A percentile compares a stretch with the other conserved stretches of the same genome.
phyloP scores from a whole-genome alignment of 1,139 yeast genomes.

The Hansenula lynferdii region DNA sequence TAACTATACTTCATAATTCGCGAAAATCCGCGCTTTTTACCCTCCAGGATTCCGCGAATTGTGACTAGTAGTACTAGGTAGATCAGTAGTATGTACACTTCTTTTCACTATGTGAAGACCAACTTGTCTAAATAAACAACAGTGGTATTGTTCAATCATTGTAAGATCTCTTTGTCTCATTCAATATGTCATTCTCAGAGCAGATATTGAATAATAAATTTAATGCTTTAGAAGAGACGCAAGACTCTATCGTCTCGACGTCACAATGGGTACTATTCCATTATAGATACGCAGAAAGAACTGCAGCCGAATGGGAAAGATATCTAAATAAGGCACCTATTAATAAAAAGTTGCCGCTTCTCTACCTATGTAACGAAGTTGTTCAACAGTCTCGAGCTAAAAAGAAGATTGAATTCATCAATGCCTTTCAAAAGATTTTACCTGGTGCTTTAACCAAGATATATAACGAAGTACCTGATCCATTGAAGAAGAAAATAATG shows the following conservation, averaged over 20 bases:
- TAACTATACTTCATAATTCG: neutral
- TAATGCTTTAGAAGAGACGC: constrained; percentile 62
- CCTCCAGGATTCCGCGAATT: no score
- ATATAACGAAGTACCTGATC: constrained; percentile 32
- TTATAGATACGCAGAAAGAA: constrained; percentile 55
- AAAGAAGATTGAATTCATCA: constrained; percentile 52
- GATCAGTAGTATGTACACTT: constrained; percentile 17
- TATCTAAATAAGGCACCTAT: constrained; percentile 35
- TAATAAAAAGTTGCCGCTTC: constrained; percentile 48
- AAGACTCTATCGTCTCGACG: constrained; percentile 76
- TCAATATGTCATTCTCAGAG: constrained; percentile 53
- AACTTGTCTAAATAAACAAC: no score
- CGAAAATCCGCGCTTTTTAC: no score
- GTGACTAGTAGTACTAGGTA: no score
- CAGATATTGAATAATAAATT: constrained; percentile 55
- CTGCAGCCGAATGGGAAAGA: constrained; percentile 60
- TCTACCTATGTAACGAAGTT: constrained; percentile 79
- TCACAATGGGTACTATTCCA: constrained; percentile 87
- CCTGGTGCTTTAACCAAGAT: constrained; percentile 33
- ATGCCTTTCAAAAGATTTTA: constrained; percentile 49
- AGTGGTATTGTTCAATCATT: no score
- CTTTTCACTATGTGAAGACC: no score
- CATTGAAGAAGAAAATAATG: constrained; percentile 49
- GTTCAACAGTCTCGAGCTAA: constrained; percentile 76
- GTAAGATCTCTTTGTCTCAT: no score